Evolutionary conservation across 805 yeast genomes (phyloP).

Genomic region (Ogataea kodamae): DNA sequence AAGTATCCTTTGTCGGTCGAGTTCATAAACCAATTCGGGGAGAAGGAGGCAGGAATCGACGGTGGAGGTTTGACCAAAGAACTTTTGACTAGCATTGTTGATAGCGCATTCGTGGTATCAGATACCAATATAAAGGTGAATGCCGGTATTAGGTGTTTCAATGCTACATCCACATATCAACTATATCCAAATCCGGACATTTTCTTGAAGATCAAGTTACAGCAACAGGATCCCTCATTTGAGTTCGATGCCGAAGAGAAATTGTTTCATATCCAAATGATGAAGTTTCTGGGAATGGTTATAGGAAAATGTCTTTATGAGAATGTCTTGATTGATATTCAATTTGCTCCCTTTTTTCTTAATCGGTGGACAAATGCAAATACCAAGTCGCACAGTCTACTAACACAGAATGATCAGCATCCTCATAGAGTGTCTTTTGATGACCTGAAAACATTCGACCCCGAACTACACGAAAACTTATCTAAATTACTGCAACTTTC

Average conservation of each 20-base stretch:
- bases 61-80: slow-evolving; percentile 98
- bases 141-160: slow-evolving; percentile 35
- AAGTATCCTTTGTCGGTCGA: slow-evolving; percentile 59
- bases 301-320: slow-evolving; percentile 90
- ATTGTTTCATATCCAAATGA: slow-evolving; percentile 29
- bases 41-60: slow-evolving; percentile 81
- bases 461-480: slow-evolving; percentile 60
- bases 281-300: slow-evolving; percentile 71
- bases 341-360: slow-evolving; percentile 83
- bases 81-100: slow-evolving; percentile 67
- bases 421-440: slow-evolving; percentile 63
- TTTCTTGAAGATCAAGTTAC: slow-evolving; percentile 27
- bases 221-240: slow-evolving; percentile 23
- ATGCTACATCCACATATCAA: slow-evolving; percentile 49
- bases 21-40: slow-evolving; percentile 70
- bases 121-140: slow-evolving; percentile 23
- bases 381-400: slow-evolving; percentile 21
- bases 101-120: slow-evolving; percentile 58
- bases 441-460: slow-evolving; percentile 71
- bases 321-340: slow-evolving; percentile 71
- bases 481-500: slow-evolving; percentile 56
- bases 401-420: slow-evolving; percentile 16
- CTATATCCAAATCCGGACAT: slow-evolving; percentile 69
- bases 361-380: slow-evolving; percentile 50
- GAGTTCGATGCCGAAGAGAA: slow-evolving; percentile 27